Conservation (phyloP, 805 yeast species). For the Tetrapisispora nanseiensis region DNA sequence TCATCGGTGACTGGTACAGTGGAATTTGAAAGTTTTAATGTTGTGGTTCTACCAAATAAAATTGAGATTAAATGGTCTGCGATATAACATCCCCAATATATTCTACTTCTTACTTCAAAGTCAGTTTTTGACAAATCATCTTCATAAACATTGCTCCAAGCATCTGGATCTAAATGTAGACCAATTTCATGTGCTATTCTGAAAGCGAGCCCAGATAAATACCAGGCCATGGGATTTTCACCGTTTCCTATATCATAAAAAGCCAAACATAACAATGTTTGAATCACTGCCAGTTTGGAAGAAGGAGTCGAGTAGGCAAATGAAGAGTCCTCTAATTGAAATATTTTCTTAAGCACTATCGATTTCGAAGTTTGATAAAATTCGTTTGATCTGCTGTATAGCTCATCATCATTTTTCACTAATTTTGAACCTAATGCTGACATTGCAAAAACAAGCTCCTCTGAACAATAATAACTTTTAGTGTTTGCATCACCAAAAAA, state of each 20-base stretch:
- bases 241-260: conserved; percentile 51
- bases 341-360: conserved; percentile 32
- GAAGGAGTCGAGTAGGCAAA: conserved; percentile 27
- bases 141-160: conserved; percentile 37
- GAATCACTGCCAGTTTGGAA: conserved; percentile 42
- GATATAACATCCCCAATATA: conserved; percentile 53
- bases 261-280: conserved; percentile 43
- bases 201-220: conserved; percentile 47
- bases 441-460: conserved; percentile 40
- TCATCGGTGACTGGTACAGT: conserved; percentile 47
- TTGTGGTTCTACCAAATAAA: conserved; percentile 45
- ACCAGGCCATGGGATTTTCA: conserved; percentile 49
- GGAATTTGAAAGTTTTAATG: conserved; percentile 43
- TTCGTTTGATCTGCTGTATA: conserved; percentile 31
- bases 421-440: conserved; percentile 47
- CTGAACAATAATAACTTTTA: conserved; percentile 39
- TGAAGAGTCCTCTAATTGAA: conserved; percentile 18
- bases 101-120: conserved; percentile 44
- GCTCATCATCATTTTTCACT: conserved; percentile 28
- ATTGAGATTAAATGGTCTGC: conserved; percentile 51
- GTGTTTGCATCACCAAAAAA: conserved; percentile 35
- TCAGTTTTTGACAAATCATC: conserved; percentile 36
- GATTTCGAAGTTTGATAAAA: conserved; percentile 40
- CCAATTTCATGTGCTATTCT: conserved; percentile 54
- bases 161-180: conserved; percentile 45